Conservation (phyloP, 805 yeast genomes). For the Ogataea angusta region DNA sequence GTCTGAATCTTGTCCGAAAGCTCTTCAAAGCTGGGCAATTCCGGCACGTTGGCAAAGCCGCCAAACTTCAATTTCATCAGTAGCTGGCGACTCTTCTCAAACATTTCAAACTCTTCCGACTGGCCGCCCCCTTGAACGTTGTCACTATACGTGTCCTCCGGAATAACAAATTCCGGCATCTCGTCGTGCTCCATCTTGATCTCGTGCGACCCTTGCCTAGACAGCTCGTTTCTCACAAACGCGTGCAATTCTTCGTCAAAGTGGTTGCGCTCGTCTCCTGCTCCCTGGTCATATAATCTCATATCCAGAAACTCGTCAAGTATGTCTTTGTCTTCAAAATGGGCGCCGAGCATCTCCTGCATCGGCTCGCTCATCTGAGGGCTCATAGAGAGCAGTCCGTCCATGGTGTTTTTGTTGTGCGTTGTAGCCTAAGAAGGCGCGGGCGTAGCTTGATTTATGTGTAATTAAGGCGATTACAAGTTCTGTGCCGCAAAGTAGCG, state of each 20-base stretch:
- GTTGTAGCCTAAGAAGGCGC: background rate
- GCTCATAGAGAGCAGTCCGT: constrained; percentile 20
- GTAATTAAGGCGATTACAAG: background rate
- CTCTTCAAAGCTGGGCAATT: constrained; percentile 9
- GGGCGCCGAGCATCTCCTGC: constrained; percentile 13
- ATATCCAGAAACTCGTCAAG: constrained; percentile 57
- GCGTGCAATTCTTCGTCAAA: constrained; percentile 7
- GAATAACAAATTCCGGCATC: constrained; percentile 5
- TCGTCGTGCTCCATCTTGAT: constrained; percentile 15
- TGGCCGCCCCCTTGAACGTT: constrained; percentile 8
- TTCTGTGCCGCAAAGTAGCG: background rate
- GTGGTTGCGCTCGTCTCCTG: constrained; percentile 4
- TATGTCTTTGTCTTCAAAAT: constrained; percentile 41
- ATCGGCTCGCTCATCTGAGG: constrained; percentile 17
- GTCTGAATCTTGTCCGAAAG: constrained; percentile 8
- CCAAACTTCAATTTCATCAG: constrained; percentile 55
- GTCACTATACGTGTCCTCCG: constrained; percentile 8
- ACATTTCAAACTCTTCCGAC: constrained; percentile 30
- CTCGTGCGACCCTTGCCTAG: constrained; percentile 4
- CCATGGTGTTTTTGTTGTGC: constrained; percentile 13
- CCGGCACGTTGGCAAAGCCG: constrained; percentile 13
- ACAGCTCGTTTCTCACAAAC: constrained; percentile 1
- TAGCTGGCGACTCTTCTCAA: constrained; percentile 46
- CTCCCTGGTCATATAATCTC: constrained; percentile 40
- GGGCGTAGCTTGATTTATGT: background rate